These are phyloP conservation scores for Osmanthus fragrans DNA, from an alignment of 257 asterid genomes.

Conservation along the genomic window DNA sequence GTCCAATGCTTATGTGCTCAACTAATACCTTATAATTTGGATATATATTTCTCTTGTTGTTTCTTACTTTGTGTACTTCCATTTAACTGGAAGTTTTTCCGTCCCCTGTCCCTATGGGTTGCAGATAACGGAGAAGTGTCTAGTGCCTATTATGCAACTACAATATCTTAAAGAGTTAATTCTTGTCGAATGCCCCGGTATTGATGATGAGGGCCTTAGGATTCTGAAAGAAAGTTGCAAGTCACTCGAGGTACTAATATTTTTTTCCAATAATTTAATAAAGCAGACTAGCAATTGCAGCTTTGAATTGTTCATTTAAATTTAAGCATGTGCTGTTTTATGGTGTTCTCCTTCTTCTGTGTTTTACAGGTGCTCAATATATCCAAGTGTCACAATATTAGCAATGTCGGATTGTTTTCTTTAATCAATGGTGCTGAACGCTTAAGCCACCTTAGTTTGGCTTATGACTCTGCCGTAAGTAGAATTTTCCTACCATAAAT, in stretches of 20 bases:
- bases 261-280: not conserved
- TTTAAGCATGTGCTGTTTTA: not conserved
- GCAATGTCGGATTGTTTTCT: slow-evolving; percentile 29
- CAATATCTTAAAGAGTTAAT: slow-evolving; percentile 38
- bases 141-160: slow-evolving; percentile 32
- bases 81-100: too few relatives aligned
- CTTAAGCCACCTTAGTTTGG: slow-evolving; percentile 29
- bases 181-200: slow-evolving; percentile 36
- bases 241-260: slow-evolving; percentile 28
- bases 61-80: too few relatives aligned
- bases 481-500: not conserved
- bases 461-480: slow-evolving; percentile 32
- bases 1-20: too few relatives aligned
- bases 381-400: slow-evolving; percentile 30
- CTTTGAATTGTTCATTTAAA: too few relatives aligned
- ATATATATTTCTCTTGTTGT: too few relatives aligned
- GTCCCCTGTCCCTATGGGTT: slow-evolving; percentile 1
- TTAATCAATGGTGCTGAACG: slow-evolving; percentile 23
- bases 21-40: too few relatives aligned
- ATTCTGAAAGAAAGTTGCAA: slow-evolving; percentile 30
- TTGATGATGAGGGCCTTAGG: slow-evolving; percentile 36
- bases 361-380: slow-evolving; percentile 33
- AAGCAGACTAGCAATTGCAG: too few relatives aligned
- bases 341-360: not conserved
- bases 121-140: slow-evolving; percentile 41